These are phyloP conservation scores for Serendipita vermifera DNA, from an alignment of 768 basidiomycete species.

Conservation along the genomic window DNA sequence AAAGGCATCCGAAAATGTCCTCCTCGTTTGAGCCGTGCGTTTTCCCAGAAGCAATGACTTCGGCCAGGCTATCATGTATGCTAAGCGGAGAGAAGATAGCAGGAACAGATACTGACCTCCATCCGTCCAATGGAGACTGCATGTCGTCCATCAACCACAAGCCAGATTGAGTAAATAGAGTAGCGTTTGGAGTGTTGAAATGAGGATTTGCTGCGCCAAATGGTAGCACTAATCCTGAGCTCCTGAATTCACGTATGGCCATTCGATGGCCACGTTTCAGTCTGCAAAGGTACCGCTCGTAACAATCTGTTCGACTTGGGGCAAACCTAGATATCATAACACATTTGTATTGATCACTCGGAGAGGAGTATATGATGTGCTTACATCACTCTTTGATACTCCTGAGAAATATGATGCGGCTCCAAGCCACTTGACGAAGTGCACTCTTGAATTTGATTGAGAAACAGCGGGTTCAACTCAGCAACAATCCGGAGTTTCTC, in stretches of 20 bases:
- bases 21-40: constrained; percentile 29
- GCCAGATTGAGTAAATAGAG: constrained; percentile 35
- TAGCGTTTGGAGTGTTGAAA: constrained; percentile 31
- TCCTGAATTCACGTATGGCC: constrained; percentile 29
- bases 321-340: no score
- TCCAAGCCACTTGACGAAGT: no score
- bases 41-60: constrained; percentile 29
- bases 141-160: constrained; percentile 32
- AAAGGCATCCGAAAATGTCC: constrained; percentile 40
- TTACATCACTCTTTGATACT: no score
- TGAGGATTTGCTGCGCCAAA: constrained; percentile 32
- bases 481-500: no score
- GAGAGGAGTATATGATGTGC: no score
- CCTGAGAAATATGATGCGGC: no score
- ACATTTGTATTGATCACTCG: no score
- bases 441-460: no score
- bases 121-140: constrained; percentile 36
- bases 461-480: no score
- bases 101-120: constrained; percentile 27
- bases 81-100: neutral
- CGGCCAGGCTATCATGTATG: constrained; percentile 24
- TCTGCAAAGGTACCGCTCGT: constrained; percentile 29
- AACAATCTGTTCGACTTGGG: constrained; percentile 29
- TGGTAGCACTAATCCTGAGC: constrained; percentile 34
- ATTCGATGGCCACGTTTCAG: constrained; percentile 35